A percentile compares a stretch with the other conserved stretches of the same genome.
Conservation (phyloP, 2,329 filamentous ascomycete genomes). For the Coniochaeta prunicola region DNA sequence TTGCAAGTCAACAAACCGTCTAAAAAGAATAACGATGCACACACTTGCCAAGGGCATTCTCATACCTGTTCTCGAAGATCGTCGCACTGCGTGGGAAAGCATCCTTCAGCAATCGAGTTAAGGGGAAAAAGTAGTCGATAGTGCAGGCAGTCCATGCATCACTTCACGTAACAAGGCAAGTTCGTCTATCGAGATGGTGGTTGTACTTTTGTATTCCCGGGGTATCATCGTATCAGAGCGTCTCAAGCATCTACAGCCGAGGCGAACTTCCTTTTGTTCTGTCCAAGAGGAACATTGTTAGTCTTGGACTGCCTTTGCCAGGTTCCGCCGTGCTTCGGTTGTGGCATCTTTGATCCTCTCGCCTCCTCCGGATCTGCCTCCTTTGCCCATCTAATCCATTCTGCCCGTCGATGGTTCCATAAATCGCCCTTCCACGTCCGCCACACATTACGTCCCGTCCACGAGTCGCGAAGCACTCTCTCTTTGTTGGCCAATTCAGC, state of each 20-base stretch:
- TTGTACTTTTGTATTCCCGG: not conserved
- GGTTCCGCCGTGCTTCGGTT: constrained; percentile 9
- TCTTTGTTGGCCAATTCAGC: constrained; percentile 39
- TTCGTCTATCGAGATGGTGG: not conserved
- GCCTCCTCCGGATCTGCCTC: constrained; percentile 34
- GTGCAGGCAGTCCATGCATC: not conserved
- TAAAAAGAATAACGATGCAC: not conserved
- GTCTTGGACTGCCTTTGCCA: constrained; percentile 5
- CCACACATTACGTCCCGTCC: constrained; percentile 50
- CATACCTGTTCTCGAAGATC: not conserved
- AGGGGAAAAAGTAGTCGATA: not conserved
- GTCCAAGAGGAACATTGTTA: not conserved
- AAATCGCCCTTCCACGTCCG: constrained; percentile 50
- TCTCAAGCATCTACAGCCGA: not conserved
- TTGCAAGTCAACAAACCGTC: not conserved
- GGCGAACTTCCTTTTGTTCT: not conserved
- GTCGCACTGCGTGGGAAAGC: not conserved
- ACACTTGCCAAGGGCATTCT: not conserved
- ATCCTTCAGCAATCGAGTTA: not conserved
- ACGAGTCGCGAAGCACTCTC: constrained; percentile 41
- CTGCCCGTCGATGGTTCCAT: constrained; percentile 44
- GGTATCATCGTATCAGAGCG: not conserved
- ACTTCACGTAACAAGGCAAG: not conserved
- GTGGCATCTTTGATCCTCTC: constrained; percentile 26
- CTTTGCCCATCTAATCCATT: constrained; percentile 52